A percentile compares a stretch with the other conserved stretches of the same genome.
Conservation (phyloP, 176 grass and related monocot species). For the Tuctoria greenei region DNA sequence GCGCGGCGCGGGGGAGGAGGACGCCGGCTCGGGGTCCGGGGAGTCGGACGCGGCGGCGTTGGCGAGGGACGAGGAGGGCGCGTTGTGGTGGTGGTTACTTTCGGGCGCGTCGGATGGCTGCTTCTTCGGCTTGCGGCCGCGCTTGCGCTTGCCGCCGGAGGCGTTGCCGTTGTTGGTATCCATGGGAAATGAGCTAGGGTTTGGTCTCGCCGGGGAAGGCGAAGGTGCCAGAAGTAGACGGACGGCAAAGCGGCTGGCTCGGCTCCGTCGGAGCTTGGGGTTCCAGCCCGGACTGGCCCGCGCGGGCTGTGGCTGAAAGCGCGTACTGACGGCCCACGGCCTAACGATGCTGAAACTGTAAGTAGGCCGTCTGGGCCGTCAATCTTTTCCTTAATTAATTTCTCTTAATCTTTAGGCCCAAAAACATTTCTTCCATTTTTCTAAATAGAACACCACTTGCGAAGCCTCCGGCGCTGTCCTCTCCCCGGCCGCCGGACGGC, state of each 20-base stretch:
- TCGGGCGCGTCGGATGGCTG: constrained; percentile 17
- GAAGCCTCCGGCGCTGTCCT: not conserved
- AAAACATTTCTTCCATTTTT: no score
- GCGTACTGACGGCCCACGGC: not conserved
- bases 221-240: not conserved
- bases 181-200: constrained; percentile 62
- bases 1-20: constrained; percentile 9
- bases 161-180: constrained; percentile 30
- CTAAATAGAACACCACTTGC: no score
- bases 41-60: constrained; percentile 23
- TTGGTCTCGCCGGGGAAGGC: constrained; percentile 17
- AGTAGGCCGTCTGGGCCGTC: not conserved
- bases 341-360: not conserved
- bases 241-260: not conserved
- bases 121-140: constrained; percentile 42
- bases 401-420: no score
- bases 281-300: not conserved
- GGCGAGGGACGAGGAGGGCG: constrained; percentile 22
- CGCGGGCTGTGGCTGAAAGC: not conserved
- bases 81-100: constrained; percentile 21
- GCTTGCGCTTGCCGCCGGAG: constrained; percentile 52
- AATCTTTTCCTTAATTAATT: not conserved
- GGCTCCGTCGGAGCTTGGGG: not conserved
- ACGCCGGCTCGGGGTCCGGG: constrained; percentile 29
- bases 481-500: not conserved